Percentiles rank a stretch among this genome's conserved stretches.
Conservation (phyloP, 441 rosid genomes). For the Erysimum cheiri region DNA sequence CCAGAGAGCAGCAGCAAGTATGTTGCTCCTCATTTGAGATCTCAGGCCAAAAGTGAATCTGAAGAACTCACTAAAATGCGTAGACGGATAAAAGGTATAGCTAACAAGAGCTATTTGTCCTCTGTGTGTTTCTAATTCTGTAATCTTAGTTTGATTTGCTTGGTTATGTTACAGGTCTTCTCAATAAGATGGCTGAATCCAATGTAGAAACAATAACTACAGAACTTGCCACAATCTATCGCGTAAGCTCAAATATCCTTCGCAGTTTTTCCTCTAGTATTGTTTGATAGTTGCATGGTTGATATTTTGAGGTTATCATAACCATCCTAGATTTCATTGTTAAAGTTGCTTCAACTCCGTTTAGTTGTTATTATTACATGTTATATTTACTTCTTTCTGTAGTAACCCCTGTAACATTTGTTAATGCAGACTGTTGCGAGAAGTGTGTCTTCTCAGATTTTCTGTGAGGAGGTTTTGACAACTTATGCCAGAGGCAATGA, state of each 20-base stretch:
- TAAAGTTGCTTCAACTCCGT: neutral
- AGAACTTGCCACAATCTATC: slow-evolving; percentile 68
- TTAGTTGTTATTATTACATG: slow-evolving; percentile 2
- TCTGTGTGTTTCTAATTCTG: slow-evolving; percentile 12
- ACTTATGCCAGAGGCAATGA: slow-evolving; percentile 84
- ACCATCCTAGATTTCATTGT: slow-evolving; percentile 7
- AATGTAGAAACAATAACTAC: slow-evolving; percentile 85
- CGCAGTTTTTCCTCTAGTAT: neutral
- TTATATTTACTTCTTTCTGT: slow-evolving; percentile 6
- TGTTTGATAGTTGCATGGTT: slow-evolving; percentile 22
- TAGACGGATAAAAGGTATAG: slow-evolving; percentile 73
- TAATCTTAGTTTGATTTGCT: slow-evolving; percentile 19
- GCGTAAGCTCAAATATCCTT: slow-evolving; percentile 53
- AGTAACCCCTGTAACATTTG: slow-evolving; percentile 30
- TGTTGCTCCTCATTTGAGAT: slow-evolving; percentile 77
- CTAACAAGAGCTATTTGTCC: slow-evolving; percentile 36
- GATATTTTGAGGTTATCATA: neutral
- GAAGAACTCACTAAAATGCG: slow-evolving; percentile 75
- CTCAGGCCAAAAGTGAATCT: slow-evolving; percentile 57
- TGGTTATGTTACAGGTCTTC: slow-evolving; percentile 66
- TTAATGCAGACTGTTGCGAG: slow-evolving; percentile 70
- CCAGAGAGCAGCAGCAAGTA: slow-evolving; percentile 53
- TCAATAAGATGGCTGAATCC: slow-evolving; percentile 82
- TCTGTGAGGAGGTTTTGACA: slow-evolving; percentile 74
- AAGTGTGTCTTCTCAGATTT: slow-evolving; percentile 64